Evolutionary conservation across 768 basidiomycete genomes (phyloP), one percentile per base, ranked within the genome.

Genomic region (Clitopilus hobsonii): DNA sequence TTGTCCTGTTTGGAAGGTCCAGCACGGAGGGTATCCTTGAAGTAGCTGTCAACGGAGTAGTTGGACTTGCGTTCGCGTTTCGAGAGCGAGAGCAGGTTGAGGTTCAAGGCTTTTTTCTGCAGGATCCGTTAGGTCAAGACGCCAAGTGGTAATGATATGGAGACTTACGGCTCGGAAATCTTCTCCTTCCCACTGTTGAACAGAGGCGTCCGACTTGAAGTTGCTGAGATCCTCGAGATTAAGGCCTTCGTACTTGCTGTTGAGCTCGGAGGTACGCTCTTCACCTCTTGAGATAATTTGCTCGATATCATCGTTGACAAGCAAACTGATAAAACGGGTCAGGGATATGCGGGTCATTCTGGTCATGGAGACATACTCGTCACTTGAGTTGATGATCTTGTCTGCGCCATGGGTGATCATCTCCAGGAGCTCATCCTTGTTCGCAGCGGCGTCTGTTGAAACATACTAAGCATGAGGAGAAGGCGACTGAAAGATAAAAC

Each of bases 381-480:
- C 87, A 0, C 70, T 68, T 3, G 85, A 75, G 65, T 88, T 96
- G 68, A 98, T 94, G 54, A 99, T 98, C 70, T 93, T 90, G 68
- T 98, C 96, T 0, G 94, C 96, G 18, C 97, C 96, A 63, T 96
- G 94, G 5, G 94, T 88, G 56, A 99, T 98, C 94, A 98, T 99
- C 66, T 98, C 95, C 29, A 98, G 74, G 13, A 99, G 77, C 56
- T 98, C 97, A 49, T 98, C 97, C 74, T 98, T 98, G 68, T 85
- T 91, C 14, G 91, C 88, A 49, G 91, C 94, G 52, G 91, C 94
- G 8, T 36, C 32, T 36, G n/a, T n/a, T 3, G n/a, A n/a, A 36
- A 88, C 62, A n/a, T 30, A 10, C 14, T 30, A 28, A 49, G 47
- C 32, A 53, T 29, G 41, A 55, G 22, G 60, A 18, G 25, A 28